Percentiles rank a stretch among this genome's conserved stretches.
Conservation (phyloP, 805 yeast genomes). For the Saccharomyces eubayanus region DNA sequence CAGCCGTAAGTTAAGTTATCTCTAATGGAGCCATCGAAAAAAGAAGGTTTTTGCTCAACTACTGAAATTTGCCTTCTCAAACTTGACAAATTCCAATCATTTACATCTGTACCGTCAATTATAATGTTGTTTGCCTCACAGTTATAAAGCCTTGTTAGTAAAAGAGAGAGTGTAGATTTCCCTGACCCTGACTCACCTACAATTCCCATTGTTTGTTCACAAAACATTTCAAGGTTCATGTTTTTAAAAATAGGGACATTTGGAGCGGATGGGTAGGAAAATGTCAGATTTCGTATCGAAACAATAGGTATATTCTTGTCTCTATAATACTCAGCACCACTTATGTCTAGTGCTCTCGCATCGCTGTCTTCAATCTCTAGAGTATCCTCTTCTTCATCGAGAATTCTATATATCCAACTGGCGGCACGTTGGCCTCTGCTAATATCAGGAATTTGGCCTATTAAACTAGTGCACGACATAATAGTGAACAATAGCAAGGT, state of each 20-base stretch:
- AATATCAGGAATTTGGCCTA: conserved; percentile 68
- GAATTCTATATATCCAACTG: conserved; percentile 39
- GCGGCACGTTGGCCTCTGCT: conserved; percentile 75
- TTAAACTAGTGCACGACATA: conserved; percentile 49
- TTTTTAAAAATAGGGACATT: conserved; percentile 32
- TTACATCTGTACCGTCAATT: conserved; percentile 43
- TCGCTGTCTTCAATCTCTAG: conserved; percentile 2
- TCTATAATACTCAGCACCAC: neutral
- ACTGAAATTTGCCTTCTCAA: conserved; percentile 51
- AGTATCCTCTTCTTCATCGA: conserved; percentile 12
- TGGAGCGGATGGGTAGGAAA: conserved; percentile 39
- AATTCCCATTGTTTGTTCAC: conserved; percentile 52
- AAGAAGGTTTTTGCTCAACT: conserved; percentile 66
- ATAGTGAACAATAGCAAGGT: conserved; percentile 68
- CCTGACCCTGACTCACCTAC: conserved; percentile 90
- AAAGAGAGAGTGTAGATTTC: conserved; percentile 63
- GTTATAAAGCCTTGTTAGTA: conserved; percentile 48
- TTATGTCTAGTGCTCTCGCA: conserved; percentile 1
- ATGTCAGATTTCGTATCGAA: conserved; percentile 39
- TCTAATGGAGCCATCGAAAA: conserved; percentile 64
- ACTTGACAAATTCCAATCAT: conserved; percentile 36
- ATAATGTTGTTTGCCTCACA: conserved; percentile 33
- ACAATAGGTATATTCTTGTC: conserved; percentile 23
- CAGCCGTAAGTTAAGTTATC: conserved; percentile 67
- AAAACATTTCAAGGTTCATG: conserved; percentile 36